Percentiles rank a stretch among this genome's conserved stretches.
phyloP scores from a whole-genome alignment of 2,329 filamentous ascomycete species.

The Venturia asperata region DNA sequence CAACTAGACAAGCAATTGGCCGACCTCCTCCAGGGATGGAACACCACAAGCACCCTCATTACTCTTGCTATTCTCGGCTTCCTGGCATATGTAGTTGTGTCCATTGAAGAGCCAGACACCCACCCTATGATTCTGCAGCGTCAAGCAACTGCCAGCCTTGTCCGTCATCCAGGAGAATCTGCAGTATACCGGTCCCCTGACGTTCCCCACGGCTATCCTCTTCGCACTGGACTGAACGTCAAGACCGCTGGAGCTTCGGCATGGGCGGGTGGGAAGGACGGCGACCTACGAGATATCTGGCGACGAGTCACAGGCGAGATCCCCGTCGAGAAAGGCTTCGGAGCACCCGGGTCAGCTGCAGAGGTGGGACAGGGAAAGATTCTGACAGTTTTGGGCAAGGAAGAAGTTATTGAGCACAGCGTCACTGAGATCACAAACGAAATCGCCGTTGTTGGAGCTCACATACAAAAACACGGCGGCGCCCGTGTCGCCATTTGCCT shows the following conservation, averaged over 20 bases:
- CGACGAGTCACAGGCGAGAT: conserved; percentile 60
- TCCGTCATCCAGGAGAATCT: conserved; percentile 78
- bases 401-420: conserved; percentile 65
- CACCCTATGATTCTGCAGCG: conserved; percentile 86
- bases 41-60: conserved; percentile 68
- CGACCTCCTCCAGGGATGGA: conserved; percentile 70
- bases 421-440: conserved; percentile 68
- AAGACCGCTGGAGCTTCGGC: conserved; percentile 72
- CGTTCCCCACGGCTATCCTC: conserved; percentile 65
- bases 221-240: conserved; percentile 51
- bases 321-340: conserved; percentile 54
- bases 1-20: conserved; percentile 62
- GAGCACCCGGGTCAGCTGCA: conserved; percentile 35
- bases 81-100: conserved; percentile 63
- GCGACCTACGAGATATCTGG: conserved; percentile 91
- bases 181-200: conserved; percentile 78
- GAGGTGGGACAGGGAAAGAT: conserved; percentile 49
- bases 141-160: conserved; percentile 69
- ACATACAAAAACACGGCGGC: conserved; percentile 59
- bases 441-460: conserved; percentile 78
- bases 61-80: conserved; percentile 59
- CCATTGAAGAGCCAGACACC: conserved; percentile 73
- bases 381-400: conserved; percentile 69
- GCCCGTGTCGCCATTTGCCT: conserved; percentile 82
- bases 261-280: conserved; percentile 76